phyloP scores from a whole-genome alignment of 768 basidiomycete species.

The Obba rivulosa region DNA sequence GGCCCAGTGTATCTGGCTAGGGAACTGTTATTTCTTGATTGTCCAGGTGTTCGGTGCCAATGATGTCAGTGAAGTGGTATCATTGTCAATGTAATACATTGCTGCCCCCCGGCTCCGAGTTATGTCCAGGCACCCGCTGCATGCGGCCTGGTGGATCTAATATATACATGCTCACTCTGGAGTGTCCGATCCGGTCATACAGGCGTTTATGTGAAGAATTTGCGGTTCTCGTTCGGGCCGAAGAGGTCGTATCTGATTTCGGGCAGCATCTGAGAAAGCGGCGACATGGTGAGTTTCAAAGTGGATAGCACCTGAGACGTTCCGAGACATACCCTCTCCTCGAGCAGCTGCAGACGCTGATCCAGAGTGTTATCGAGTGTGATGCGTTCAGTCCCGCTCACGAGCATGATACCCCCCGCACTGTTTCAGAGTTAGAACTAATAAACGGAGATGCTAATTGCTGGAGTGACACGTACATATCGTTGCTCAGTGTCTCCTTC shows the following conservation, averaged over 20 bases:
- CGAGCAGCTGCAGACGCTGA: constrained; percentile 81
- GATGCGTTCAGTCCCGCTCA: constrained; percentile 70
- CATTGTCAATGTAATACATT: neutral
- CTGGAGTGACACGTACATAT: constrained; percentile 43
- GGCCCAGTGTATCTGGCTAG: neutral
- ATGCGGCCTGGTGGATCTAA: neutral
- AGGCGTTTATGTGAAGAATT: constrained; percentile 65
- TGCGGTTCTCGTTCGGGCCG: constrained; percentile 86
- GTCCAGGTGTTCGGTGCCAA: neutral
- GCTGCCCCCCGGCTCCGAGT: neutral
- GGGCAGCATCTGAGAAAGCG: constrained; percentile 74
- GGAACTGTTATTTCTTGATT: neutral
- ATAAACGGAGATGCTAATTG: neutral
- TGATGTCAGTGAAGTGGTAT: neutral
- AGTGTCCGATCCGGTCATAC: neutral
- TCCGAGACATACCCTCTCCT: constrained; percentile 66
- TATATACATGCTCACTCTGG: neutral
- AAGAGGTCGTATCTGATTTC: constrained; percentile 89
- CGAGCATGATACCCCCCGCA: constrained; percentile 80
- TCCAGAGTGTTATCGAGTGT: constrained; percentile 93
- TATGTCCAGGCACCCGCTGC: neutral
- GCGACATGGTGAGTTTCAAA: neutral
- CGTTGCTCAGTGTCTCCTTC: constrained; percentile 56
- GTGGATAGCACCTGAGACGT: neutral
- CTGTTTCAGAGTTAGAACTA: constrained; percentile 30